Base-by-base conservation (phyloP, 768 basidiomycete species). In the Leucocoprinus leucothites region DNA sequence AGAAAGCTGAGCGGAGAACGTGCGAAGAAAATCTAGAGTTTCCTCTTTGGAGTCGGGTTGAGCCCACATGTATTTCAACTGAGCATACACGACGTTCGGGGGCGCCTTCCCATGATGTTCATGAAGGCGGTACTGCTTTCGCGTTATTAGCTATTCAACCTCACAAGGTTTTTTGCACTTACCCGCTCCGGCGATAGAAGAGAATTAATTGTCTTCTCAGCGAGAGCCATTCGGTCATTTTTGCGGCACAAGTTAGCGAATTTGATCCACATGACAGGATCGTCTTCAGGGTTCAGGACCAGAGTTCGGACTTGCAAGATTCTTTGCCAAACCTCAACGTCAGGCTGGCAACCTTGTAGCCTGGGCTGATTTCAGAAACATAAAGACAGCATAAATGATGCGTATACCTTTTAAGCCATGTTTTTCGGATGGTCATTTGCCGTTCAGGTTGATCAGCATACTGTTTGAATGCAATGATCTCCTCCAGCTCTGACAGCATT, bases 291-390 rank as follows among this genome's bases (percentile, higher is more conserved):
- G 42, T 84, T 90, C 24, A 98, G 77, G 19, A 99, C 94, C 50
- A 98, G 79, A 0, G 95, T 93, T 51, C 97, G 84, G 47, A 99
- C 94, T 76, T 98, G 96, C 8, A 99, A 76, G 51, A 98, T 91
- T 18, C 96, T 85, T 68, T 98, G 97, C 97, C 97, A 99, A 3
- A 97, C 94, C 70, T 99, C 97, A 31, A 98, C 96, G 63, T 98
- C 97, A 21, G 93, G 92, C 65, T 98, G 94, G 70, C 95, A 98
- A 1, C 94, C 97, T 74, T 92, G 88, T 38, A 99, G 71, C 57
- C 95, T 95, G 58, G 24, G 57, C 14, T 25, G 3, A 19, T 16
- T 24, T 51, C 35, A 53, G 19, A 25, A 35, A 16, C 13, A 21
- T 21, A n/a, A 13, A 47, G 19, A 21, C 16, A 9, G 11, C 31